Conservation (phyloP, 2,329 filamentous ascomycete species). For the Colletotrichum liriopes region DNA sequence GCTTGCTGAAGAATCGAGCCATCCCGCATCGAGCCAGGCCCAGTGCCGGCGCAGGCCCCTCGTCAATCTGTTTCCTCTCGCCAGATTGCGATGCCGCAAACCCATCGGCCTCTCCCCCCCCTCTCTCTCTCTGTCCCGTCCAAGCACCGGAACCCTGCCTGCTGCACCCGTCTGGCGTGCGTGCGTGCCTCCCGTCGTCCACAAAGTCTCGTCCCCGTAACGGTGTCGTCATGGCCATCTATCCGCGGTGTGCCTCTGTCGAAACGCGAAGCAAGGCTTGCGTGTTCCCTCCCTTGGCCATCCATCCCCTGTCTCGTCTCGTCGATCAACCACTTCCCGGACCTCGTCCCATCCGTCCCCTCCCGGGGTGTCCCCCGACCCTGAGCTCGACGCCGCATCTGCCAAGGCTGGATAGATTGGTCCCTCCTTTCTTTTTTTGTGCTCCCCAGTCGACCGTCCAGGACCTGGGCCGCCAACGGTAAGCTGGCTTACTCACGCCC, state of each 20-base stretch:
- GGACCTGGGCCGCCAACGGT: neutral
- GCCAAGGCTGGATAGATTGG: slow-evolving; percentile 7
- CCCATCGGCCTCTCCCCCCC: neutral
- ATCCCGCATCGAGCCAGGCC: neutral
- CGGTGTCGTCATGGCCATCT: slow-evolving; percentile 23
- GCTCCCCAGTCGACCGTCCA: neutral
- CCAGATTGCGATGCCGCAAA: neutral
- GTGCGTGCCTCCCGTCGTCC: too few species aligned
- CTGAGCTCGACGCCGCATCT: slow-evolving; percentile 1
- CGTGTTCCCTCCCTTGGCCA: neutral
- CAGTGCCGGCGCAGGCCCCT: neutral
- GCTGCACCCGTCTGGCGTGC: too few species aligned
- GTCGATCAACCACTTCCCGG: slow-evolving; percentile 15
- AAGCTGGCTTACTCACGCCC: neutral
- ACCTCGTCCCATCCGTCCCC: neutral
- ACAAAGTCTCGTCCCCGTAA: neutral
- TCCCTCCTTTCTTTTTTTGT: neutral
- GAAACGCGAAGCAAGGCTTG: neutral
- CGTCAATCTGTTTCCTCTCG: neutral
- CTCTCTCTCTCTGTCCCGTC: too few species aligned
- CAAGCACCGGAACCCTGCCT: too few species aligned
- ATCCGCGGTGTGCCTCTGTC: neutral
- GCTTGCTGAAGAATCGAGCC: neutral
- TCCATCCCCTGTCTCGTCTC: neutral
- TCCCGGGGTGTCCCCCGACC: slow-evolving; percentile 5